A percentile compares a stretch with the other conserved stretches of the same genome.
Conservation (phyloP, 2,329 filamentous ascomycete genomes). For the Apiospora arundinis region DNA sequence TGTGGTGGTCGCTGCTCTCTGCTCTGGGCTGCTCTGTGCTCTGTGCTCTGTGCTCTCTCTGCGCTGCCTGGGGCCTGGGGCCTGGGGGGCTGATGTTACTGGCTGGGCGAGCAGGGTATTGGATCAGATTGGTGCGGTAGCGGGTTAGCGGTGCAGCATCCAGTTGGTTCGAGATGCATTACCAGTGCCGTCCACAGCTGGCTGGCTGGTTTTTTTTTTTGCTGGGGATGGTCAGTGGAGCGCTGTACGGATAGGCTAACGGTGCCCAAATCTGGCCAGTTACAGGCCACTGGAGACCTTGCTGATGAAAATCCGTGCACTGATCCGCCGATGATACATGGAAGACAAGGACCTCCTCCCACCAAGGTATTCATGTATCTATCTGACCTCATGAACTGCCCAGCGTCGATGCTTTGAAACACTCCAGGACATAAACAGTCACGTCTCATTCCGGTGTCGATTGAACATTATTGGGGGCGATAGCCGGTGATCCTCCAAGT, state of each 20-base stretch:
- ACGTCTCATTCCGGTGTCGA: background rate
- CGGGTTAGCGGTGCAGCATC: constrained; percentile 11
- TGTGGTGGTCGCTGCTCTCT: background rate
- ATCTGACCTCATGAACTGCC: background rate
- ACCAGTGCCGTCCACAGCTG: constrained; percentile 3
- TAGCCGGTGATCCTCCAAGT: too few species aligned
- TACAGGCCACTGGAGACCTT: background rate
- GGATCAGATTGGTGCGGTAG: constrained; percentile 15
- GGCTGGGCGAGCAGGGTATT: constrained; percentile 5
- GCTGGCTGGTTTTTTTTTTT: background rate
- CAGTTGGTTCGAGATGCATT: constrained; percentile 8
- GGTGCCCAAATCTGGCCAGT: background rate
- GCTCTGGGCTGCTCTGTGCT: background rate
- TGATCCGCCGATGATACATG: constrained; percentile 15
- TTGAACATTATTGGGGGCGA: background rate
- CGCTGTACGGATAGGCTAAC: background rate
- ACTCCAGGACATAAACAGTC: background rate
- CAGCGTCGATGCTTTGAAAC: constrained; percentile 1
- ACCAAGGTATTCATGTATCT: background rate
- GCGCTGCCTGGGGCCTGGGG: background rate
- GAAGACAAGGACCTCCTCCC: background rate
- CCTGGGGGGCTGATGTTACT: background rate
- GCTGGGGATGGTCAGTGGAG: constrained; percentile 3
- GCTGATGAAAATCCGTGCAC: constrained; percentile 13
- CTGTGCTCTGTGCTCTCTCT: background rate